These are phyloP conservation scores for Tricholomella constricta DNA, from an alignment of 768 basidiomycete species.

Conservation along the genomic window DNA sequence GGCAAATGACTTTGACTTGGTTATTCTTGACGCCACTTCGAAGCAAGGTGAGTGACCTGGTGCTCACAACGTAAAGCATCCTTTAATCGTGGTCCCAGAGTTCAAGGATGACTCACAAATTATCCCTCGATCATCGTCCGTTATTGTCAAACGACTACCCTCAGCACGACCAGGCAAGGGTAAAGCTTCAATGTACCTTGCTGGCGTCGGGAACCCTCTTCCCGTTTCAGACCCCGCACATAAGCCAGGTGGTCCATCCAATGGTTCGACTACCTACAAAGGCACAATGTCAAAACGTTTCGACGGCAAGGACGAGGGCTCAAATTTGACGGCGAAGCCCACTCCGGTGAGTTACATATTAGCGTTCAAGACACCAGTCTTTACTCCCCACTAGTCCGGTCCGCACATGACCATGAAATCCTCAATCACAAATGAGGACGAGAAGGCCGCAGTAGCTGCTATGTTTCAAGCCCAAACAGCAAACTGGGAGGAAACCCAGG, in stretches of 20 bases:
- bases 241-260: slow-evolving; percentile 32
- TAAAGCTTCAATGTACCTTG: slow-evolving; percentile 76
- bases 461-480: slow-evolving; percentile 95
- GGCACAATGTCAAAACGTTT: slow-evolving; percentile 88
- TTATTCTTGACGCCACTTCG: slow-evolving; percentile 78
- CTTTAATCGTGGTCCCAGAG: slow-evolving; percentile 48
- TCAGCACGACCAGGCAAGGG: slow-evolving; percentile 80
- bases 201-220: slow-evolving; percentile 41
- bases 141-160: slow-evolving; percentile 90
- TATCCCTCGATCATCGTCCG: slow-evolving; percentile 93
- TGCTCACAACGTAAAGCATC: background rate
- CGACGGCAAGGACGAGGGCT: slow-evolving; percentile 74
- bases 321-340: slow-evolving; percentile 34
- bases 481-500: slow-evolving; percentile 98
- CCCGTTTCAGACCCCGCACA: slow-evolving; percentile 52
- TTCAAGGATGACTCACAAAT: slow-evolving; percentile 90
- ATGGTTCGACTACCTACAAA: slow-evolving; percentile 50
- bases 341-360: slow-evolving; percentile 24
- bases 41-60: slow-evolving; percentile 73
- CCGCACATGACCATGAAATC: slow-evolving; percentile 31
- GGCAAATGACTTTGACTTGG: slow-evolving; percentile 96
- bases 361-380: slow-evolving; percentile 11
- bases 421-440: slow-evolving; percentile 67
- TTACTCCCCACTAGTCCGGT: slow-evolving; percentile 23
- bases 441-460: slow-evolving; percentile 95